A percentile compares a stretch with the other conserved stretches of the same genome.
phyloP scores from a whole-genome alignment of 2,329 filamentous ascomycete genomes.

The Ophiocordyceps camponoti-rufipedis region DNA sequence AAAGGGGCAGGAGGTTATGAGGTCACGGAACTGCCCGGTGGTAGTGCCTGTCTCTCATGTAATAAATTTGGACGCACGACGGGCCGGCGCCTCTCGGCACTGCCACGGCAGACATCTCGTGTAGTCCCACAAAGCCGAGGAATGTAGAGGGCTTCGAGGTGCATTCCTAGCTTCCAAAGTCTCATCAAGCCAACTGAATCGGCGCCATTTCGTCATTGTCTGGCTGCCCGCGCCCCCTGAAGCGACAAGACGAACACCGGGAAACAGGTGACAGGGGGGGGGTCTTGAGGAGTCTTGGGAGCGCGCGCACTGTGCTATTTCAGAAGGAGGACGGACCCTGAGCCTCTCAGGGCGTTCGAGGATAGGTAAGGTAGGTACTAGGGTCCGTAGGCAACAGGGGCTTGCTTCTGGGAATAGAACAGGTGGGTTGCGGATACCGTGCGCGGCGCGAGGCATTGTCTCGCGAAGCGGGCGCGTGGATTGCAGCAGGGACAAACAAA shows the following conservation, averaged over 20 bases:
- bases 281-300: neutral
- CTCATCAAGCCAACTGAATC: neutral
- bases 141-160: neutral
- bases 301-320: neutral
- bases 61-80: neutral
- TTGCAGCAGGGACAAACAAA: neutral
- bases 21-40: too few relatives aligned
- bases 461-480: neutral
- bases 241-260: neutral
- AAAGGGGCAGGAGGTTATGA: too few relatives aligned
- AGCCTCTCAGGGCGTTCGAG: too few relatives aligned
- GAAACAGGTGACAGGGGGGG: neutral
- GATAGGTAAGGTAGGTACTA: too few relatives aligned
- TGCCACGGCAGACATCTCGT: too few relatives aligned
- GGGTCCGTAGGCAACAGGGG: too few relatives aligned
- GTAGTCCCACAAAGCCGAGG: neutral
- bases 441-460: neutral
- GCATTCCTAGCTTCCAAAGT: neutral
- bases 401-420: neutral
- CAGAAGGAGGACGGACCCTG: too few relatives aligned
- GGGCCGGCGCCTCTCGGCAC: too few relatives aligned
- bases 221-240: neutral
- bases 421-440: neutral
- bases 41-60: neutral
- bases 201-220: neutral